Conservation (phyloP, 495 filamentous ascomycete species). For the Trichoderma erinaceum region DNA sequence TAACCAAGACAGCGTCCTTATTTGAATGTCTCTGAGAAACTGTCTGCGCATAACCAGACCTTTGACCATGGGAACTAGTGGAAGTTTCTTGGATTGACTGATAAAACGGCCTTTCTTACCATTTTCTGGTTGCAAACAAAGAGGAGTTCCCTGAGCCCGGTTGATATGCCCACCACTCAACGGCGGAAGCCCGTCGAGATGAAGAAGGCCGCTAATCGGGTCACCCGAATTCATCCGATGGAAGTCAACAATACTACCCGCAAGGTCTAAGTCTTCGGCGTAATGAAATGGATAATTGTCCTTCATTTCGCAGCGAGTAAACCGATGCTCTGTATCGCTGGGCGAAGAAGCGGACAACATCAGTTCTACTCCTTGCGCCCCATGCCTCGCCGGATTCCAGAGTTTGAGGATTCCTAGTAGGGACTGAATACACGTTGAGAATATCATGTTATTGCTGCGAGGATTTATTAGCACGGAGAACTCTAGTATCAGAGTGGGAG, state of each 20-base stretch:
- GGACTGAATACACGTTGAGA: constrained; percentile 3
- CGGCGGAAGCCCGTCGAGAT: neutral
- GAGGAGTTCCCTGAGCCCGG: constrained; percentile 6
- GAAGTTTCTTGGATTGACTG: neutral
- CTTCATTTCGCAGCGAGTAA: constrained; percentile 3
- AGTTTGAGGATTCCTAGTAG: constrained; percentile 1
- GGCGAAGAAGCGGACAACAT: constrained; percentile 8
- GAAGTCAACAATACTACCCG: neutral
- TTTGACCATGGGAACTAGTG: constrained; percentile 2
- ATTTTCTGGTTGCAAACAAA: neutral
- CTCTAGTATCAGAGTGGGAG: neutral
- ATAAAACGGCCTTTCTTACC: constrained; percentile 3
- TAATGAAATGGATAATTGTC: constrained; percentile 13
- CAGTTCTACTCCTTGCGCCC: neutral
- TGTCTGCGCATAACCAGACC: constrained; percentile 10
- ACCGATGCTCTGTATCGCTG: constrained; percentile 8
- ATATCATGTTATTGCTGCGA: constrained; percentile 5
- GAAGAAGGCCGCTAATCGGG: neutral
- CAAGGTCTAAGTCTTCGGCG: constrained; percentile 3
- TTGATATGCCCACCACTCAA: neutral
- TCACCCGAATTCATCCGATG: neutral
- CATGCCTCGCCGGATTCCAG: constrained; percentile 1
- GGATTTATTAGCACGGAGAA: neutral
- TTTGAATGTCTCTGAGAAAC: neutral
- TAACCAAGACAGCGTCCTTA: neutral